These are phyloP conservation scores for Colletotrichum simmondsii DNA, from an alignment of 2,329 filamentous ascomycete species.

Conservation along the genomic window DNA sequence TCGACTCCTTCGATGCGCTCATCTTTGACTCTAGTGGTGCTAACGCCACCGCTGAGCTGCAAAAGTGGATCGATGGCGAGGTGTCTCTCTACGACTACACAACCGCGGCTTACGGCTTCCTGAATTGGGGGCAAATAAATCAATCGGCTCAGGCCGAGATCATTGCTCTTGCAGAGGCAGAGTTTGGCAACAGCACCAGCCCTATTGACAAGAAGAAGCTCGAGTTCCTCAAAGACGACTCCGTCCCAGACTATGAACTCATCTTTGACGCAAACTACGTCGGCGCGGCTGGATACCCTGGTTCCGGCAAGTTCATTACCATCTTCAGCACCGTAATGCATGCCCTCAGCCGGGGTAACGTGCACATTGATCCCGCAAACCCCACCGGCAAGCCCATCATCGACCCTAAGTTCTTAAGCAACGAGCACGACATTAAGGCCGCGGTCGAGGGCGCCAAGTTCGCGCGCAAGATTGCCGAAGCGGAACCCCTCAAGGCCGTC, in stretches of 20 bases:
- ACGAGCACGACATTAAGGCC: conserved; percentile 44
- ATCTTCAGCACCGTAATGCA: conserved; percentile 34
- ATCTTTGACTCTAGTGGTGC: conserved; percentile 37
- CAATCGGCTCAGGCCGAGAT: conserved; percentile 48
- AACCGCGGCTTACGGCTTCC: conserved; percentile 49
- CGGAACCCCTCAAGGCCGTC: conserved; percentile 10
- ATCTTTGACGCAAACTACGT: conserved; percentile 45
- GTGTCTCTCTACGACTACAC: conserved; percentile 50
- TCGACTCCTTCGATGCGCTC: conserved; percentile 42
- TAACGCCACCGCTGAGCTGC: conserved; percentile 50
- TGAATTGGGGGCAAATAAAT: conserved; percentile 46
- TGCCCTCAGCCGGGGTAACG: conserved; percentile 38
- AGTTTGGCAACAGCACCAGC: conserved; percentile 39
- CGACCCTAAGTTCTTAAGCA: conserved; percentile 40
- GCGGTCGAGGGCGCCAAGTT: conserved; percentile 43
- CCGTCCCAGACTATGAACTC: conserved; percentile 42
- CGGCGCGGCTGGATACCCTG: conserved; percentile 42
- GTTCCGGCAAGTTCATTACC: conserved; percentile 37
- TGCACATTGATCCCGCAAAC: conserved; percentile 42
- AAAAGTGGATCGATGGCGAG: conserved; percentile 44
- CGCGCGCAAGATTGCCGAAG: conserved; percentile 33
- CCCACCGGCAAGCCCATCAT: conserved; percentile 42
- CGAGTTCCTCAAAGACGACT: conserved; percentile 46
- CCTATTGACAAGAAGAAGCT: conserved; percentile 52
- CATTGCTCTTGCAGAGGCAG: conserved; percentile 45